A percentile compares a stretch with the other conserved stretches of the same genome.
Evolutionary conservation across 192 early-diverging fungal genomes (phyloP).

Genomic region (Geranomyces michiganensis): DNA sequence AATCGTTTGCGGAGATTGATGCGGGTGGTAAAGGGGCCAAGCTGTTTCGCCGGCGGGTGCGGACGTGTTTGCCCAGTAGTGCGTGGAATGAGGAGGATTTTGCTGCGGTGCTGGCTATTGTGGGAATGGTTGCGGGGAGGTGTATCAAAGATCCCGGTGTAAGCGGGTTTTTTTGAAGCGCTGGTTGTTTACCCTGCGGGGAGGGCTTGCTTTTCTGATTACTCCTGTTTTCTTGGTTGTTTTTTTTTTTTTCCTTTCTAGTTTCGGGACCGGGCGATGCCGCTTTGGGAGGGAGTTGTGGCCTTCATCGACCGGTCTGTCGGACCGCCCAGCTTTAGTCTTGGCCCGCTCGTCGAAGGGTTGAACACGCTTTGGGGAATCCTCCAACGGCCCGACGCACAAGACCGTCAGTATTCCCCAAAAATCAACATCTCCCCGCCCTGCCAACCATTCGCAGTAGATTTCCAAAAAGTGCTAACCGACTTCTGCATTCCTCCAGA

Average conservation of each 20-base stretch:
- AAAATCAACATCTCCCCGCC: too few species aligned
- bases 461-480: too few species aligned
- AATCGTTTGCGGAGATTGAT: slow-evolving; percentile 11
- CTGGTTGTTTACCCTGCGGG: too few species aligned
- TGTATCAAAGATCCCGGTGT: too few species aligned
- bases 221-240: too few species aligned
- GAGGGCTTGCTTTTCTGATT: too few species aligned
- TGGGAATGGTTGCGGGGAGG: not conserved
- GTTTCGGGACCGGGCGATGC: not conserved
- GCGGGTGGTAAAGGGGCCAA: not conserved
- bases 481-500: not conserved
- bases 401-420: not conserved
- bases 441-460: too few species aligned
- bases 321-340: not conserved
- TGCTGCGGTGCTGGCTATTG: not conserved
- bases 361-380: not conserved
- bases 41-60: not conserved
- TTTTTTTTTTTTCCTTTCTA: too few species aligned
- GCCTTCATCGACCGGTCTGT: slow-evolving; percentile 1
- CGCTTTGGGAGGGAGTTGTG: not conserved
- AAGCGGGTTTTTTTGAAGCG: too few species aligned
- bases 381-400: slow-evolving; percentile 3
- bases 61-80: not conserved
- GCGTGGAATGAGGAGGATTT: slow-evolving; percentile 16
- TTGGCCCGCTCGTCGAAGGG: not conserved